Evolutionary conservation across 495 filamentous ascomycete species (phyloP).

Genomic region (Evernia prunastri): DNA sequence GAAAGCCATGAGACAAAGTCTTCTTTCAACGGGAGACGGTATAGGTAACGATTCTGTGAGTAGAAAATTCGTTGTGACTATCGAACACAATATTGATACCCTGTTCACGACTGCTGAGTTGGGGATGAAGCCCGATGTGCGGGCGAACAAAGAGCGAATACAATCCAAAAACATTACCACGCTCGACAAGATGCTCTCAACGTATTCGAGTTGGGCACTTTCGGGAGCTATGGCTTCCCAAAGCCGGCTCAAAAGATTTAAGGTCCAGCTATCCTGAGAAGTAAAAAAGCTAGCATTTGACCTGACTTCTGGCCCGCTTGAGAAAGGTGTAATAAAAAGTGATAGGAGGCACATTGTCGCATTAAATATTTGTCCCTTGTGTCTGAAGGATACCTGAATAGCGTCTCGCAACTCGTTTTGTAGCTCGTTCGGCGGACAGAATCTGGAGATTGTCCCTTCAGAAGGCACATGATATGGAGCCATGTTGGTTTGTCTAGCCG

Average conservation of each 20-base stretch:
- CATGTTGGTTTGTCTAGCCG: not conserved
- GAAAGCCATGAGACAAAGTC: slow-evolving; percentile 14
- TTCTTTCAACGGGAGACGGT: not conserved
- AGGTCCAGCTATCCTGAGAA: slow-evolving; percentile 4
- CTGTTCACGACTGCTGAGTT: slow-evolving; percentile 5
- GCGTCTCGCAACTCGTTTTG: slow-evolving; percentile 8
- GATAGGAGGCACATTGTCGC: slow-evolving; percentile 6
- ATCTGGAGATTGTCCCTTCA: slow-evolving; percentile 7
- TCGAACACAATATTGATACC: slow-evolving; percentile 2
- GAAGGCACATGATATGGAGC: slow-evolving; percentile 11
- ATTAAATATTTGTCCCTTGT: not conserved
- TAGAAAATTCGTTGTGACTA: slow-evolving; percentile 1
- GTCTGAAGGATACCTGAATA: not conserved
- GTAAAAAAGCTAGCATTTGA: not conserved
- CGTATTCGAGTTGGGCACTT: not conserved
- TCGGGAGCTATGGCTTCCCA: slow-evolving; percentile 8
- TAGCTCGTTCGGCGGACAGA: slow-evolving; percentile 2
- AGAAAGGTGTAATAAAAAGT: not conserved
- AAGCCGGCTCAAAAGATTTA: slow-evolving; percentile 4
- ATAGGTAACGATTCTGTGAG: not conserved
- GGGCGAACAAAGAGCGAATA: not conserved
- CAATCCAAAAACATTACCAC: not conserved
- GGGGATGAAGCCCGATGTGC: not conserved
- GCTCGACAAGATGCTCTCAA: not conserved
- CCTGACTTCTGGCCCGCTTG: not conserved